Percentiles rank a stretch among this genome's conserved stretches.
Evolutionary conservation across 495 filamentous ascomycete genomes (phyloP).

Genomic region (Alectoria sarmentosa): DNA sequence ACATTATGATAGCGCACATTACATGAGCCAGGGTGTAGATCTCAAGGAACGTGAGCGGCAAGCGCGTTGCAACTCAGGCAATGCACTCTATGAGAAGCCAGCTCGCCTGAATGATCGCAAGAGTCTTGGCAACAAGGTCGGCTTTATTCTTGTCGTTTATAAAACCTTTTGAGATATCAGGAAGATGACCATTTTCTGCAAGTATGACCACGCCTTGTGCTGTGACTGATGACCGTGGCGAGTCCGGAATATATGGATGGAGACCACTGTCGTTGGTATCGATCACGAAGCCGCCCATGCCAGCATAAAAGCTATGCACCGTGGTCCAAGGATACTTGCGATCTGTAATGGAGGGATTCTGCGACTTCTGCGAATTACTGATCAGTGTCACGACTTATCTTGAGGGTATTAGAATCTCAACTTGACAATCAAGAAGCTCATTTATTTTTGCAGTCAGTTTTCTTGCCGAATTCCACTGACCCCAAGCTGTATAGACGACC

Average conservation of each 20-base stretch:
- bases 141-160: conserved; percentile 30
- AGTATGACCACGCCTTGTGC: conserved; percentile 22
- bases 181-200: conserved; percentile 16
- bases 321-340: conserved; percentile 10
- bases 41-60: conserved; percentile 26
- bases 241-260: background rate
- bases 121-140: conserved; percentile 23
- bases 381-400: no score
- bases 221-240: conserved; percentile 15
- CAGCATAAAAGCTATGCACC: conserved; percentile 18
- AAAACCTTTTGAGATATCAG: conserved; percentile 16
- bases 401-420: no score
- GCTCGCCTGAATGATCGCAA: conserved; percentile 24
- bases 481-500: conserved; percentile 12
- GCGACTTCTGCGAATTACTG: no score
- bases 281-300: conserved; percentile 22
- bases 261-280: background rate
- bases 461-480: conserved; percentile 16
- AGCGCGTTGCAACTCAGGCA: conserved; percentile 10
- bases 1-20: conserved; percentile 24
- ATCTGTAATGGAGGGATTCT: no score
- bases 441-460: no score
- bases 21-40: conserved; percentile 28
- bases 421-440: no score
- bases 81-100: conserved; percentile 28